Evolutionary conservation across 1,139 yeast species (phyloP), one percentile per base, ranked within the genome.

Genomic region (Zygosaccharomyces sapae): DNA sequence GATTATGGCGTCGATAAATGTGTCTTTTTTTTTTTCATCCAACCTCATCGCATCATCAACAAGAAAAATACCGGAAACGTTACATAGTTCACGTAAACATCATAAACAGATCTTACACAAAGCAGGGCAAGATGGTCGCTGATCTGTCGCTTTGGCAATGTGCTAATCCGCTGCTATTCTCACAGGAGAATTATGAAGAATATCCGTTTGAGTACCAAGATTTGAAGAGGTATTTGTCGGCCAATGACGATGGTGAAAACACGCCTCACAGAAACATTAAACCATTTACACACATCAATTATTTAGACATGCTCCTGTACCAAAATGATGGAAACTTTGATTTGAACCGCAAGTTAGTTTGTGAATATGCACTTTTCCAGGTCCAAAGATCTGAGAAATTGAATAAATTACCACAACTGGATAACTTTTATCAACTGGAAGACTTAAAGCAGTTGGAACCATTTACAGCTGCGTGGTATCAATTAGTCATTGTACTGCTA

Each of bases 151-250:
- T 62, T 12, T 51, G 56, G 55, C 49, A 52, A 34, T 51, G 52
- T 34, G 59, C 61, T 2, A 61, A 60, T 40, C 65, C 65, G 1
- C 41, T 54, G 39, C 55, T 61, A 4, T 58, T 61, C 39, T 47
- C 61, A 4, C 48, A 50, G 7, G 57, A 55, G 12, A 45, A 53
- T 22, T 51, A 55, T 19, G 63, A 61, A 24, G 58, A 58, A 33
- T 62, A 62, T 47, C 67, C 67, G 16, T 45, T 55, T 38, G 55
- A 55, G 7, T 57, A 61, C 34, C 55, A 46, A 9, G 66, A 62
- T 35, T 43, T 62, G 48, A 55, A 56, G 35, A 60, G 55, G 46
- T 60, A 54, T 43, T 45, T 62, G 33, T 44, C 43, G 19, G 47
- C 55, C 4, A 49, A 49, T 33, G 52, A 49, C 33, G 40, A 41